These are phyloP conservation scores for Hypomontagnella monticulosa DNA, from an alignment of 495 filamentous ascomycete species.

Conservation along the genomic window DNA sequence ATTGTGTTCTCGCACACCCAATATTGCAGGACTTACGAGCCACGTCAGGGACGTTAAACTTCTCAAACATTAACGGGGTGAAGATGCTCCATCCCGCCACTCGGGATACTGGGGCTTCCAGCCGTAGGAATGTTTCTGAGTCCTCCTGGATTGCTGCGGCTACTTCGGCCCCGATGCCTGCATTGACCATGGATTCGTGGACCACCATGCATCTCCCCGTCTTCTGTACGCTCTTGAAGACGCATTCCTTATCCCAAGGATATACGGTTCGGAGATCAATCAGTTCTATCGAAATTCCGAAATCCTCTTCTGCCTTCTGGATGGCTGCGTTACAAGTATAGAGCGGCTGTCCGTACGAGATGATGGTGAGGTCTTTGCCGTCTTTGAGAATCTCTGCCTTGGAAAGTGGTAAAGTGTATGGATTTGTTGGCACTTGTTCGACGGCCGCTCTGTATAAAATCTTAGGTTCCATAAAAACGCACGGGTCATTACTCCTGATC, in stretches of 20 bases:
- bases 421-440: slow-evolving; percentile 87
- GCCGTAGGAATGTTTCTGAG: slow-evolving; percentile 77
- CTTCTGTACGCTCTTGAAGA: slow-evolving; percentile 85
- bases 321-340: slow-evolving; percentile 88
- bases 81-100: slow-evolving; percentile 94
- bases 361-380: slow-evolving; percentile 83
- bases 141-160: slow-evolving; percentile 91
- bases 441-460: slow-evolving; percentile 93
- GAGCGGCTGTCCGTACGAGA: slow-evolving; percentile 92
- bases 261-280: slow-evolving; percentile 93
- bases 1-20: background rate
- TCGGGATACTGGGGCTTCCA: slow-evolving; percentile 92
- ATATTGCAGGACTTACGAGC: slow-evolving; percentile 71
- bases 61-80: slow-evolving; percentile 82
- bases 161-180: slow-evolving; percentile 91
- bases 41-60: slow-evolving; percentile 90
- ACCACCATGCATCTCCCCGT: slow-evolving; percentile 92
- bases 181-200: slow-evolving; percentile 96
- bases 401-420: slow-evolving; percentile 85
- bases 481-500: slow-evolving; percentile 85
- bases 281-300: slow-evolving; percentile 83
- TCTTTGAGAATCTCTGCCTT: slow-evolving; percentile 89
- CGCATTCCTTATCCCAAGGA: slow-evolving; percentile 90
- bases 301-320: slow-evolving; percentile 78
- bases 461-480: slow-evolving; percentile 97